Evolutionary conservation across 768 basidiomycete genomes (phyloP).

Genomic region (Artomyces pyxidatus): DNA sequence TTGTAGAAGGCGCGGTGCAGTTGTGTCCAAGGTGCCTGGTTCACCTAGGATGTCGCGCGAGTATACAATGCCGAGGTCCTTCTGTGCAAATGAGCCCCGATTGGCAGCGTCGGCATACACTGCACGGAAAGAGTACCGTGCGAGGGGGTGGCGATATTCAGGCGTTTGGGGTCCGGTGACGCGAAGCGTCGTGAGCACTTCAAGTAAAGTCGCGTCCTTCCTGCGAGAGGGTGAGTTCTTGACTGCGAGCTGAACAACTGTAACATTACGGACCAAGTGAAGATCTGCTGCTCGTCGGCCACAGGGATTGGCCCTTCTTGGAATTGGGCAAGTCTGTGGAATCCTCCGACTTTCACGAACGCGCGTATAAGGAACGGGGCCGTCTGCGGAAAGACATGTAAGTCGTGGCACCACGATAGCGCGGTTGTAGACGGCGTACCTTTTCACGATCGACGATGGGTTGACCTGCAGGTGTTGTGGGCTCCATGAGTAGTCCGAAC

Average conservation of each 20-base stretch:
- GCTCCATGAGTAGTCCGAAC: conserved; percentile 23
- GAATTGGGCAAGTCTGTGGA: conserved; percentile 66
- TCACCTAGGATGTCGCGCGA: conserved; percentile 82
- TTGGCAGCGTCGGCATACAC: conserved; percentile 69
- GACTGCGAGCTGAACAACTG: not conserved
- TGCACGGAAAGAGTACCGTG: conserved; percentile 73
- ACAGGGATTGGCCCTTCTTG: conserved; percentile 72
- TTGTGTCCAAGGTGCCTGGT: conserved; percentile 49
- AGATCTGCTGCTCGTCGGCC: conserved; percentile 76
- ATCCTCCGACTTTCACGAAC: conserved; percentile 75
- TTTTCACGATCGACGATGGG: conserved; percentile 51
- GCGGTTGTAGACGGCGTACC: conserved; percentile 22
- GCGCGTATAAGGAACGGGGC: conserved; percentile 76
- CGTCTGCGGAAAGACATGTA: conserved; percentile 36
- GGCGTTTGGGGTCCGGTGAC: conserved; percentile 56
- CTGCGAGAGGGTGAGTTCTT: conserved; percentile 27
- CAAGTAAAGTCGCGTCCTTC: conserved; percentile 77
- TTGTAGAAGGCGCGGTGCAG: conserved; percentile 55
- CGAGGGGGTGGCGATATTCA: conserved; percentile 76
- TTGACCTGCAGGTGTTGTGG: conserved; percentile 35
- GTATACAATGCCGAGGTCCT: conserved; percentile 77
- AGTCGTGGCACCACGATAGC: not conserved
- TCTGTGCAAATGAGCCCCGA: conserved; percentile 64
- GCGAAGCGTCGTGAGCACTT: conserved; percentile 72
- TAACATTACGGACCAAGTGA: conserved; percentile 63